Percentiles rank a stretch among this genome's conserved stretches.
These are phyloP conservation scores for Aquilaria sinensis DNA, from an alignment of 345 rosid genomes.

Conservation along the genomic window DNA sequence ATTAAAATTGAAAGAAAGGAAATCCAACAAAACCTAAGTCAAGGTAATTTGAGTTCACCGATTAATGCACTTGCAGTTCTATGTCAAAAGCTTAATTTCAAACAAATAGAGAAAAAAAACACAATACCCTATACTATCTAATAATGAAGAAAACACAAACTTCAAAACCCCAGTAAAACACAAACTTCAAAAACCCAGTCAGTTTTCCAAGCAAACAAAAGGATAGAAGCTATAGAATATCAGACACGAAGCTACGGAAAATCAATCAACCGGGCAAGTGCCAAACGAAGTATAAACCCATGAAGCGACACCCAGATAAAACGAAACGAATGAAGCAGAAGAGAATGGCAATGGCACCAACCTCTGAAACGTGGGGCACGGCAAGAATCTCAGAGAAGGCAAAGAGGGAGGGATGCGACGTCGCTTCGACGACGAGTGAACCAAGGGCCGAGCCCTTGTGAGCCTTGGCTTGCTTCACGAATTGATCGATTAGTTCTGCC, in stretches of 20 bases:
- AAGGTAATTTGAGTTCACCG: too few relatives aligned
- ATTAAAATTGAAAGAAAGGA: too few relatives aligned
- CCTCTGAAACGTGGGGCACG: constrained; percentile 51
- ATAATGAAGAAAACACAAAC: too few relatives aligned
- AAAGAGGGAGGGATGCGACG: constrained; percentile 81
- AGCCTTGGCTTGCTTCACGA: constrained; percentile 49
- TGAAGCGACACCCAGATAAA: too few relatives aligned
- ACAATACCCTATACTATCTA: too few relatives aligned
- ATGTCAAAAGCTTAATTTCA: too few relatives aligned
- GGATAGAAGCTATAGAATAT: background rate
- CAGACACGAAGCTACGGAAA: background rate
- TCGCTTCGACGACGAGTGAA: constrained; percentile 62
- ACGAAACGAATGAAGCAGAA: background rate
- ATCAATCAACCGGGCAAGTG: background rate
- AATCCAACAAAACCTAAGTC: too few relatives aligned
- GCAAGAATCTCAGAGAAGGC: constrained; percentile 95
- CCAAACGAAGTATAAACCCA: background rate
- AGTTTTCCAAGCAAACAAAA: too few relatives aligned
- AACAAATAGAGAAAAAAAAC: too few relatives aligned
- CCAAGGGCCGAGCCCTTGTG: constrained; percentile 48
- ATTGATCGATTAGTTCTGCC: constrained; percentile 63
- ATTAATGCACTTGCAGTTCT: too few relatives aligned
- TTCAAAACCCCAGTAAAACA: too few relatives aligned
- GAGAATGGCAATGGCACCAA: constrained; percentile 8
- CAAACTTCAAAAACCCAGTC: too few relatives aligned